A percentile compares a stretch with the other conserved stretches of the same genome.
Conservation (phyloP, 176 grass and related monocot species). For the Oryza coarctata region DNA sequence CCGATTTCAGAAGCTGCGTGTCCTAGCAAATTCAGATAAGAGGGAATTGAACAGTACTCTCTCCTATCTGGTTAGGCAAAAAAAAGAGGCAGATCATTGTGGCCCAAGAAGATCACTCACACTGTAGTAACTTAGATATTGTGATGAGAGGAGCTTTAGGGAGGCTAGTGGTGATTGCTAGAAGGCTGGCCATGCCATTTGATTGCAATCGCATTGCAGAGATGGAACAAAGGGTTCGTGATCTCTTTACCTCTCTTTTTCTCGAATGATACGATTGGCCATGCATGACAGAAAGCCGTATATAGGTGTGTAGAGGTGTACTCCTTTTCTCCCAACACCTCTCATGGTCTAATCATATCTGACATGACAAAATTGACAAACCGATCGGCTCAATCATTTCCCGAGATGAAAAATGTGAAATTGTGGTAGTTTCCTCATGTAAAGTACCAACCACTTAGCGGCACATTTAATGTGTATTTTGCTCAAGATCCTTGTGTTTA, state of each 20-base stretch:
- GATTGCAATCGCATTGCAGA: not conserved
- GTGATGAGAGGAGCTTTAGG: not conserved
- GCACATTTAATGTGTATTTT: not conserved
- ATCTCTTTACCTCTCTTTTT: not conserved
- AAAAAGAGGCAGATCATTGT: conserved; percentile 3
- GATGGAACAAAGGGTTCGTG: not conserved
- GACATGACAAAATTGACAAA: not conserved
- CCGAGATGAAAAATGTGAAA: not conserved
- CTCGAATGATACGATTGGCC: not conserved
- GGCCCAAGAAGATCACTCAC: not conserved
- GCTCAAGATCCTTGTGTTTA: not conserved
- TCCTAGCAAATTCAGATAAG: not conserved
- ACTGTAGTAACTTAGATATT: conserved; percentile 2
- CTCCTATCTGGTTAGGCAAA: not conserved
- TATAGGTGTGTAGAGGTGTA: not conserved
- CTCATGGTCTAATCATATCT: conserved; percentile 22
- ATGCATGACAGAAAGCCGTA: not conserved
- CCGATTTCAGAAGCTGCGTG: not conserved
- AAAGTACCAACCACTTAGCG: not conserved
- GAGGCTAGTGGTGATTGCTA: not conserved
- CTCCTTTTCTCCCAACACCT: not conserved
- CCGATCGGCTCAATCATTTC: not conserved
- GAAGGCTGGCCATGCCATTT: conserved; percentile 3
- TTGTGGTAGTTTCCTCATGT: not conserved
- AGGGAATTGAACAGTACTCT: not conserved